phyloP scores from a whole-genome alignment of 176 grass and related monocot genomes.

The Cenchrus americanus region DNA sequence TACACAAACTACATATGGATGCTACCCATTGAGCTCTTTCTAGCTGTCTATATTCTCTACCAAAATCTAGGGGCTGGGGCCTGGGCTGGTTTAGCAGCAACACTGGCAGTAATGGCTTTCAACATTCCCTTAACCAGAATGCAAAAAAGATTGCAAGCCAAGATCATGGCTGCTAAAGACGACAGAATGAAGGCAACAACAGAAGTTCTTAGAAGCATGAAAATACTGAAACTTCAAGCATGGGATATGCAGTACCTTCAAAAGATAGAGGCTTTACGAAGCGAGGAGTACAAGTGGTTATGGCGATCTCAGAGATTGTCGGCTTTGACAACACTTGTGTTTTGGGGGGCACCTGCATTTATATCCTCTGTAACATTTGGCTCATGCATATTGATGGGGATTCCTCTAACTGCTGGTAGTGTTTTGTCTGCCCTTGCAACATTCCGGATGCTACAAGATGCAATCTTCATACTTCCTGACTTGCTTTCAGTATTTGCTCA shows the following conservation, averaged over 20 bases:
- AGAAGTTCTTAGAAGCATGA: conserved; percentile 94
- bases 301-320: conserved; percentile 66
- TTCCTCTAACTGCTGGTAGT: conserved; percentile 88
- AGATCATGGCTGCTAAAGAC: conserved; percentile 94
- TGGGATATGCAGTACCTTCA: conserved; percentile 89
- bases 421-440: conserved; percentile 97
- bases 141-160: conserved; percentile 76
- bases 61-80: conserved; percentile 79
- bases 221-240: conserved; percentile 96
- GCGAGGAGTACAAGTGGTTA: conserved; percentile 73
- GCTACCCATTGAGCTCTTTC: conserved; percentile 82
- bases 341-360: conserved; percentile 83
- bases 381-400: conserved; percentile 80
- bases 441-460: conserved; percentile 93
- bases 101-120: conserved; percentile 75
- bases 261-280: conserved; percentile 76
- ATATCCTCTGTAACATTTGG: conserved; percentile 91
- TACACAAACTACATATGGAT: conserved; percentile 93
- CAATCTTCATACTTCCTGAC: conserved; percentile 90
- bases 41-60: conserved; percentile 81
- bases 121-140: conserved; percentile 89
- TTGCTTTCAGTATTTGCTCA: conserved; percentile 92
- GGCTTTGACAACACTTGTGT: conserved; percentile 73
- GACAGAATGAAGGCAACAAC: conserved; percentile 90
- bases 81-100: conserved; percentile 86